A percentile compares a stretch with the other conserved stretches of the same genome.
Evolutionary conservation across 805 yeast genomes (phyloP).

Genomic region (Candida xiaguanensis): DNA sequence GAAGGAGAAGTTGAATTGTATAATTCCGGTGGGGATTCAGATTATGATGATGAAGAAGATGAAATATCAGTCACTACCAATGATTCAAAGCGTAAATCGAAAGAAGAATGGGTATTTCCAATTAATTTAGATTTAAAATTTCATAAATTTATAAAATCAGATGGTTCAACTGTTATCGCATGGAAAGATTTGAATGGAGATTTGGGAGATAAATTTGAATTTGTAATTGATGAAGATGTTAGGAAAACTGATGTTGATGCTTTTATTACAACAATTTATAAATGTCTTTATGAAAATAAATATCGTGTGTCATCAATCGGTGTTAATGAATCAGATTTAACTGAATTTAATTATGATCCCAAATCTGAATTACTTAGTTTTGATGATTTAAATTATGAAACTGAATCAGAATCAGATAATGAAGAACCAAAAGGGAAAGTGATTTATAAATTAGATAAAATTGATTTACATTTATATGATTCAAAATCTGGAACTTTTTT

Average conservation of each 20-base stretch:
- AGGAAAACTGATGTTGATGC: constrained; percentile 52
- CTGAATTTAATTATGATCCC: constrained; percentile 50
- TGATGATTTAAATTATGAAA: constrained; percentile 20
- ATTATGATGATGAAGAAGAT: constrained; percentile 33
- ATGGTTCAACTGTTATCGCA: constrained; percentile 56
- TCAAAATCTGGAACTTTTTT: constrained; percentile 46
- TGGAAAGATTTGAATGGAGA: constrained; percentile 91
- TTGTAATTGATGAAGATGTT: constrained; percentile 63
- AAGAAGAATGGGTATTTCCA: constrained; percentile 70
- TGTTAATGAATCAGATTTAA: constrained; percentile 45
- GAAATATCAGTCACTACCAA: constrained; percentile 19
- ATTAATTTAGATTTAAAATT: constrained; percentile 60
- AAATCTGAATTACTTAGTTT: constrained; percentile 18
- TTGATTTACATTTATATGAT: constrained; percentile 58
- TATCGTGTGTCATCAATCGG: constrained; percentile 52
- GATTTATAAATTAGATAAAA: constrained; percentile 18
- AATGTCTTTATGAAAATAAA: constrained; percentile 74
- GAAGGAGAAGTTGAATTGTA: constrained; percentile 61
- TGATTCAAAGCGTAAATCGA: constrained; percentile 24
- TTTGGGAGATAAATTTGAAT: constrained; percentile 78
- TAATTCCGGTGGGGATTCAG: constrained; percentile 43
- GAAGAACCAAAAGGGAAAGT: constrained; percentile 18
- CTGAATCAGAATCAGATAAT: constrained; percentile 19
- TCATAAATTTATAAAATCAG: constrained; percentile 46
- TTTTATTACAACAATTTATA: constrained; percentile 57